Evolutionary conservation across 2,329 filamentous ascomycete species (phyloP), one percentile per base, ranked within the genome.

Genomic region (Metarhizium robertsii): DNA sequence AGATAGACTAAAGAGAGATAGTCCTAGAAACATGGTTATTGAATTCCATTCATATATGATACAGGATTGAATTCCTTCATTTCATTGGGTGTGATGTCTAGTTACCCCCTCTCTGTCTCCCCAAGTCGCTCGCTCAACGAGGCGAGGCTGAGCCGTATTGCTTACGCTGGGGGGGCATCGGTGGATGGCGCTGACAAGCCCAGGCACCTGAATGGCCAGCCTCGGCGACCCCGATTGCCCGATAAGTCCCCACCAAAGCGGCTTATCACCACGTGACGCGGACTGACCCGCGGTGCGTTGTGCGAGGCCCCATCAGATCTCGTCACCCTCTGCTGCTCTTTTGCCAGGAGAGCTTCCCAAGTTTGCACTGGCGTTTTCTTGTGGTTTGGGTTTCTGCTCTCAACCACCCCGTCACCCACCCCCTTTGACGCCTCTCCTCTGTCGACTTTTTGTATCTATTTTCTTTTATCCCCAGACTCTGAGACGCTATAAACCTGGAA

Each of bases 221-320:
- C 55, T 53, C 20, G 51, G 20, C 50, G 6, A 1, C 14, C 42
- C 42, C 42, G n/a, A 7, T 20, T 45, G n/a, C 18, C 20, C 45
- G 18, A 49, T 43, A 54, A 29, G 14, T 10, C 13, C 32, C 36
- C 48, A 50, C 46, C 7, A 2, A 6, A 29, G 6, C 4, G 20
- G 47, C 52, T 67, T 69, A 70, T 71, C 66, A 55, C 20, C 69
- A 71, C 69, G 69, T 71, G 67, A 69, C 53, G 58, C 62, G 59
- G 62, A 65, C 62, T 61, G 53, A 62, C 60, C 63, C 65, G 66
- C 64, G 61, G 58, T 57, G 63, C 61, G 55, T 57, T 61, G 60
- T 60, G 63, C 61, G 59, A 64, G 57, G 32, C 53, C 62, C 59
- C 43, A 60, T 63, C 61, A 67, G 64, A 67, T 69, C 64, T 63